Percentiles rank a stretch among this genome's conserved stretches.
phyloP scores from a whole-genome alignment of 2,329 filamentous ascomycete species.

The Talaromyces atroroseus region DNA sequence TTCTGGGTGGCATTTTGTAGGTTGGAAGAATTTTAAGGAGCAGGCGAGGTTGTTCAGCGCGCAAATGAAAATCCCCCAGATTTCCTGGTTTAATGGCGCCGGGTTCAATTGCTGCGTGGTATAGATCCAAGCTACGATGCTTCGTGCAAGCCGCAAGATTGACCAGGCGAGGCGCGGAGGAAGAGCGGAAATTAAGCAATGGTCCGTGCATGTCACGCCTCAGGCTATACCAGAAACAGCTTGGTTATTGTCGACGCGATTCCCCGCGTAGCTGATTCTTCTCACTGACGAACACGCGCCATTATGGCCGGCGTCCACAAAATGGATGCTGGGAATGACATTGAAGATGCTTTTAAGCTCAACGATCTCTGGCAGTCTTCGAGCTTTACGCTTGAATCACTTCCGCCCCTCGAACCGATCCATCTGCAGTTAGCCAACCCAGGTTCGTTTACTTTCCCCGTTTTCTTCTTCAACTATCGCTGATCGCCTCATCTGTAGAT shows the following conservation, averaged over 20 bases:
- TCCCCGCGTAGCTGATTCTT: background rate
- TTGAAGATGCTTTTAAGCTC: conserved; percentile 30
- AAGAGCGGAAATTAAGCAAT: conserved; percentile 25
- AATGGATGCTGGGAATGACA: conserved; percentile 17
- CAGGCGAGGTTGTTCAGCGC: background rate
- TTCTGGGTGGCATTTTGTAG: conserved; percentile 46
- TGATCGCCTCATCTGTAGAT: conserved; percentile 16
- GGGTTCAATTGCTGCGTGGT: background rate
- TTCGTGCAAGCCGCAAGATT: background rate
- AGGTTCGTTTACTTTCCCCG: conserved; percentile 1
- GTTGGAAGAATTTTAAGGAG: background rate
- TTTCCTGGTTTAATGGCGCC: background rate
- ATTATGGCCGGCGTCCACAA: background rate
- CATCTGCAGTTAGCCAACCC: conserved; percentile 24
- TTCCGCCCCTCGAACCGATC: conserved; percentile 33
- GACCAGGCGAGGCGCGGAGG: background rate
- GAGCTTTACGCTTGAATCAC: conserved; percentile 30
- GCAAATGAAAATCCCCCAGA: background rate
- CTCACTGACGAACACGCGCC: background rate
- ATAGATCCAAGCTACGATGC: background rate
- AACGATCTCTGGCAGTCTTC: conserved; percentile 34
- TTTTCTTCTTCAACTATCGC: background rate
- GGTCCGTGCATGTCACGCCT: conserved; percentile 20
- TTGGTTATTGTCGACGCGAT: conserved; percentile 15
- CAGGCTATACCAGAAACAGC: conserved; percentile 15